A percentile compares a stretch with the other conserved stretches of the same genome.
phyloP scores from a whole-genome alignment of 1,284 basidiomycete species.

The Ganoderma lucidum region DNA sequence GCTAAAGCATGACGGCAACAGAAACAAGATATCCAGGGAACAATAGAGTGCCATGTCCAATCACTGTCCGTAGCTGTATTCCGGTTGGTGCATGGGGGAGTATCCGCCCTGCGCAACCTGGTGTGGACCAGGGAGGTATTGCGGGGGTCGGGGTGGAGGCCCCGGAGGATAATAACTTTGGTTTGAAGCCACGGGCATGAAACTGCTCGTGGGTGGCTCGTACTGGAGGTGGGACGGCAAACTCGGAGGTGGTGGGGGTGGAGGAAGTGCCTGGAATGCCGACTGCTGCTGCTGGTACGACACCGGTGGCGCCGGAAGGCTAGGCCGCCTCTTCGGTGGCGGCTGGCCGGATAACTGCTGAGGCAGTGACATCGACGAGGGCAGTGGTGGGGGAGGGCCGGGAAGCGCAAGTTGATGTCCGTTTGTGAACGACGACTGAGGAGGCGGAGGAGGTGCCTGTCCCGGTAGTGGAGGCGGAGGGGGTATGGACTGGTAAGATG shows the following conservation, averaged over 20 bases:
- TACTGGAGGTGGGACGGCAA: slow-evolving; percentile 38
- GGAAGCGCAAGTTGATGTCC: slow-evolving; percentile 39
- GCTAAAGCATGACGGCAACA: slow-evolving; percentile 4
- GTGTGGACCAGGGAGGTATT: slow-evolving; percentile 33
- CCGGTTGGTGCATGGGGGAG: slow-evolving; percentile 29
- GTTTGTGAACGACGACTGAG: slow-evolving; percentile 32
- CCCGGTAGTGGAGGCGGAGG: slow-evolving; percentile 46
- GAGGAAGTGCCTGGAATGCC: slow-evolving; percentile 48
- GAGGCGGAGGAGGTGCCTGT: slow-evolving; percentile 20
- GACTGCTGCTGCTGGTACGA: slow-evolving; percentile 40
- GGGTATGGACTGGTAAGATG: slow-evolving; percentile 40
- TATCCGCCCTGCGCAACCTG: slow-evolving; percentile 32
- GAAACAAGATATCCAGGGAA: background rate
- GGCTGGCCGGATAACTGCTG: slow-evolving; percentile 25
- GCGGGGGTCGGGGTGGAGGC: slow-evolving; percentile 48
- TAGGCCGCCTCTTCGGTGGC: slow-evolving; percentile 37
- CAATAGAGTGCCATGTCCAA: background rate
- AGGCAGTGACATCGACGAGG: slow-evolving; percentile 41
- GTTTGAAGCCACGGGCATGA: slow-evolving; percentile 30
- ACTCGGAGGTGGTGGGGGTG: slow-evolving; percentile 42
- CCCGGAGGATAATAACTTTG: slow-evolving; percentile 44
- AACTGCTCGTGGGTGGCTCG: slow-evolving; percentile 30
- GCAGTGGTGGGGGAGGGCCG: slow-evolving; percentile 52
- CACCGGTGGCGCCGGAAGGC: slow-evolving; percentile 51
- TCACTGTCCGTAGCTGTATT: slow-evolving; percentile 30